Conservation (phyloP, 495 filamentous ascomycete genomes). For the Penicillium manginii region DNA sequence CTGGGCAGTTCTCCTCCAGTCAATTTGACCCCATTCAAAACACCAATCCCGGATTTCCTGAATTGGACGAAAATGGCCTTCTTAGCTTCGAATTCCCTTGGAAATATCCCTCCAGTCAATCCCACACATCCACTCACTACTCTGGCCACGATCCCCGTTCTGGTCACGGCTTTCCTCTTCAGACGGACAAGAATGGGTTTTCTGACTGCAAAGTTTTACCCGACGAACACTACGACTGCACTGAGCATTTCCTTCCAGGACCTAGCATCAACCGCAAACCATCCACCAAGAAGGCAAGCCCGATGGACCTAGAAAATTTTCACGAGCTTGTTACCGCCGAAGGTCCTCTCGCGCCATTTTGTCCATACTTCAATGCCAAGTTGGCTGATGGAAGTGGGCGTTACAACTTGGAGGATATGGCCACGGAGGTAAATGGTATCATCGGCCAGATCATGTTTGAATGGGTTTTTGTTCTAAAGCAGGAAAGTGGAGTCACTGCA, state of each 20-base stretch:
- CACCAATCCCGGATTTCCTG: too few species aligned
- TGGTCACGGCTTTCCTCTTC: neutral
- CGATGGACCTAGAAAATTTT: neutral
- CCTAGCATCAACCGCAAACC: neutral
- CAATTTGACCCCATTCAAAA: too few species aligned
- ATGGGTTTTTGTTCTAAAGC: slow-evolving; percentile 25
- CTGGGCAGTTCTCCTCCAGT: too few species aligned
- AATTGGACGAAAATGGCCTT: too few species aligned
- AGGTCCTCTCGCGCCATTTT: slow-evolving; percentile 21
- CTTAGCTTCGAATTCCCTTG: too few species aligned
- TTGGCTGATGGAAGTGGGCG: neutral
- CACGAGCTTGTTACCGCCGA: neutral
- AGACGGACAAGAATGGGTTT: neutral
- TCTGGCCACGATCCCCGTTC: neutral
- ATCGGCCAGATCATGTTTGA: slow-evolving; percentile 33
- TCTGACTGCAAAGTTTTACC: neutral
- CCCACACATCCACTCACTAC: neutral
- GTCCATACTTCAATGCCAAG: slow-evolving; percentile 32
- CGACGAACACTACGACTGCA: neutral
- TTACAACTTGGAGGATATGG: slow-evolving; percentile 33
- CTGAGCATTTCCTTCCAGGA: neutral
- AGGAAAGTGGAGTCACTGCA: neutral
- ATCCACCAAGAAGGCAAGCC: neutral
- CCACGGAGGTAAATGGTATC: slow-evolving; percentile 32
- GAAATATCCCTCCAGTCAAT: too few species aligned